Conservation (phyloP, 2,329 filamentous ascomycete genomes). For the Aspergillus sp. region DNA sequence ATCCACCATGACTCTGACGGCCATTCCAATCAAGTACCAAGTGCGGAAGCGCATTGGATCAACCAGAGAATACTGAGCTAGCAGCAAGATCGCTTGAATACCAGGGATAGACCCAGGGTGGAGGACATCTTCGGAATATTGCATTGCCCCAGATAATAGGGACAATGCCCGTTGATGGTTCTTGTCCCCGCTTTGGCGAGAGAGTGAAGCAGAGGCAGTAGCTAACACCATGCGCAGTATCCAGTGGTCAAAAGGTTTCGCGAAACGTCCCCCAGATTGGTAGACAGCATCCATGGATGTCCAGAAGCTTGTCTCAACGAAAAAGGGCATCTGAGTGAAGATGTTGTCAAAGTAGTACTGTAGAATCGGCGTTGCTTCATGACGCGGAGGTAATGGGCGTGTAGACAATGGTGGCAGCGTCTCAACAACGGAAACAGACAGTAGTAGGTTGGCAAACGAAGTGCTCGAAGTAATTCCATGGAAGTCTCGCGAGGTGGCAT, state of each 20-base stretch:
- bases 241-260: constrained; percentile 71
- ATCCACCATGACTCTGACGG: constrained; percentile 81
- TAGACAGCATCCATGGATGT: constrained; percentile 79
- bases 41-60: constrained; percentile 89
- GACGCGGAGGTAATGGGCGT: constrained; percentile 66
- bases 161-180: constrained; percentile 57
- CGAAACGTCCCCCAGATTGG: constrained; percentile 58
- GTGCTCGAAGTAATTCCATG: constrained; percentile 83
- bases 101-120: constrained; percentile 79
- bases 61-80: constrained; percentile 84
- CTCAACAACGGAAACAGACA: constrained; percentile 76
- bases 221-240: constrained; percentile 85
- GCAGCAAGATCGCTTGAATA: constrained; percentile 79
- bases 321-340: constrained; percentile 74
- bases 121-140: constrained; percentile 75
- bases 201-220: constrained; percentile 71
- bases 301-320: constrained; percentile 74
- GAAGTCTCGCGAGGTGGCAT: constrained; percentile 90
- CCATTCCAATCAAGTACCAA: constrained; percentile 90
- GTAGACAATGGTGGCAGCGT: constrained; percentile 57
- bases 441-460: constrained; percentile 83
- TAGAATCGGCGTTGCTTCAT: constrained; percentile 63
- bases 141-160: constrained; percentile 63
- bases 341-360: constrained; percentile 83
- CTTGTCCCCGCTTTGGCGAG: constrained; percentile 60